A percentile compares a stretch with the other conserved stretches of the same genome.
Conservation (phyloP, 2,329 filamentous ascomycete genomes). For the Pseudocercospora crystallina region DNA sequence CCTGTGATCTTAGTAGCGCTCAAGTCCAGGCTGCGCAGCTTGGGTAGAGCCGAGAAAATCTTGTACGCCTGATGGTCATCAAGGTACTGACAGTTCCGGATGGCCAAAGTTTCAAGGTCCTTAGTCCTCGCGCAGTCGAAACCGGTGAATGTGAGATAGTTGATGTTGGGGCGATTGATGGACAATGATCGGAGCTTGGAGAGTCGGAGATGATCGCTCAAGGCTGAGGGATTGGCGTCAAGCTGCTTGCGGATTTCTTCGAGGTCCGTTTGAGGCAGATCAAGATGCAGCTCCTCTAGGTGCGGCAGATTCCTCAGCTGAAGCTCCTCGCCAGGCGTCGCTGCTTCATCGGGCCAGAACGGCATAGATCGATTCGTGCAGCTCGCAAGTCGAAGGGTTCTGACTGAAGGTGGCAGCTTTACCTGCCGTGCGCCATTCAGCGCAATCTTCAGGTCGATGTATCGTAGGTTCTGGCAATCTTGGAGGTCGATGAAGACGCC, state of each 20-base stretch:
- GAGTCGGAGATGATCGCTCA: not conserved
- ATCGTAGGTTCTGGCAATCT: conserved; percentile 3
- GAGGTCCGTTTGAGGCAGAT: conserved; percentile 4
- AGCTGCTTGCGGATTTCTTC: conserved; percentile 1
- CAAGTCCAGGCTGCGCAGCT: conserved; percentile 36
- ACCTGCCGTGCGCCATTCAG: not conserved
- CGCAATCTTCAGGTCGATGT: conserved; percentile 7
- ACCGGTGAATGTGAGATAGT: not conserved
- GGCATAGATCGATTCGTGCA: not conserved
- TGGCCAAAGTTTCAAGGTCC: conserved; percentile 9
- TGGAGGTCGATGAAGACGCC: conserved; percentile 8
- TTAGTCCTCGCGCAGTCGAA: not conserved
- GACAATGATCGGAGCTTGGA: conserved; percentile 7
- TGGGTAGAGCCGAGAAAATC: conserved; percentile 25
- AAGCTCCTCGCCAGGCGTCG: not conserved
- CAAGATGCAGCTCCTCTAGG: conserved; percentile 8
- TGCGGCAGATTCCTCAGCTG: conserved; percentile 3
- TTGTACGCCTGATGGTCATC: conserved; percentile 36
- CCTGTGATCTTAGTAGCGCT: conserved; percentile 42
- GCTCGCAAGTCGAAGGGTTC: conserved; percentile 1
- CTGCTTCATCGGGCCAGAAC: not conserved
- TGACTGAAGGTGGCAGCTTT: conserved; percentile 9
- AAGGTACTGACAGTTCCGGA: conserved; percentile 9
- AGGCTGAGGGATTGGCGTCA: not conserved
- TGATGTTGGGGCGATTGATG: not conserved